These are phyloP conservation scores for Mrakia hoshinonis DNA, from an alignment of 768 basidiomycete species.

Conservation along the genomic window DNA sequence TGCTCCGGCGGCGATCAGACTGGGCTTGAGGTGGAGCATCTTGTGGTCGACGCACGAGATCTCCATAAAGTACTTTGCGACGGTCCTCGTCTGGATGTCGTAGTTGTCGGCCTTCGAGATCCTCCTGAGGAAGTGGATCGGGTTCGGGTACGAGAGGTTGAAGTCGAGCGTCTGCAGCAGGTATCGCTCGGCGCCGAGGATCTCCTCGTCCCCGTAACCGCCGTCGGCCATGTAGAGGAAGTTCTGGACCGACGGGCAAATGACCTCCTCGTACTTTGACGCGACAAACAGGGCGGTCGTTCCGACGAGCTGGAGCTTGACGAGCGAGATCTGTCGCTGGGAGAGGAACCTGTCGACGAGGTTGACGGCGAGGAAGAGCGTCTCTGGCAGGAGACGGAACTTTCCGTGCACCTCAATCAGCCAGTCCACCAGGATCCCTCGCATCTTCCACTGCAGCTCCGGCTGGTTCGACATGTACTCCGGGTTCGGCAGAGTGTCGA, in stretches of 20 bases:
- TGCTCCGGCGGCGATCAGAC: slow-evolving; percentile 69
- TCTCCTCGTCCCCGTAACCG: slow-evolving; percentile 66
- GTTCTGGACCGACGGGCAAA: slow-evolving; percentile 72
- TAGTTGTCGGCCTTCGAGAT: slow-evolving; percentile 91
- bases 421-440: slow-evolving; percentile 84
- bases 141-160: slow-evolving; percentile 77
- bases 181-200: slow-evolving; percentile 81
- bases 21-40: slow-evolving; percentile 66
- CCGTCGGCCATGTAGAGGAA: slow-evolving; percentile 71
- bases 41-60: slow-evolving; percentile 71
- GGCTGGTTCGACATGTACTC: slow-evolving; percentile 74
- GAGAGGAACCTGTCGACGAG: slow-evolving; percentile 64
- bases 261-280: slow-evolving; percentile 86
- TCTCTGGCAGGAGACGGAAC: slow-evolving; percentile 79
- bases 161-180: slow-evolving; percentile 76
- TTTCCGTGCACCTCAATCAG: slow-evolving; percentile 80
- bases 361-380: slow-evolving; percentile 80
- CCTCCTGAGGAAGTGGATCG: slow-evolving; percentile 77
- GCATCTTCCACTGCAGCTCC: slow-evolving; percentile 81
- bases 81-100: slow-evolving; percentile 71
- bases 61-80: slow-evolving; percentile 86
- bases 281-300: slow-evolving; percentile 78
- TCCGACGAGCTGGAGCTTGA: slow-evolving; percentile 84
- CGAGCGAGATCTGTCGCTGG: slow-evolving; percentile 62
- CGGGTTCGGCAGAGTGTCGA: slow-evolving; percentile 67